These are phyloP conservation scores for Hanseniaspora guilliermondii DNA, from an alignment of 805 yeast genomes.

Conservation along the genomic window DNA sequence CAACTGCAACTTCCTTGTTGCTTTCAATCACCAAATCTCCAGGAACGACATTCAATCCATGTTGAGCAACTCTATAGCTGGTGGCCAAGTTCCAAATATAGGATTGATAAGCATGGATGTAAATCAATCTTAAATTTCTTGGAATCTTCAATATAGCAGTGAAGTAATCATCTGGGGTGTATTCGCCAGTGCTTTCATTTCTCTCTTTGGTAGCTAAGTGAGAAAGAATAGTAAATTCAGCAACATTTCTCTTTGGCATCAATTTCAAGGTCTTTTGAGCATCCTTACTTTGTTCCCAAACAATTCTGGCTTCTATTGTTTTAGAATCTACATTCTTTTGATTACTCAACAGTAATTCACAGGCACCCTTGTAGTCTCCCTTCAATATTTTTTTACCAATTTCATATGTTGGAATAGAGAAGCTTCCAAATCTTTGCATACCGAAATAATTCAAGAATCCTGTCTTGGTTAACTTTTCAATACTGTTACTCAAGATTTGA, in stretches of 20 bases:
- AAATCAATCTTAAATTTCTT: constrained; percentile 82
- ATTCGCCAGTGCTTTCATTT: constrained; percentile 34
- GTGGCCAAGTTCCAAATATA: constrained; percentile 87
- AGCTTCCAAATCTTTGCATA: constrained; percentile 97
- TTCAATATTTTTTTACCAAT: constrained; percentile 63
- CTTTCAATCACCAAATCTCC: constrained; percentile 62
- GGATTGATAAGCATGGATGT: constrained; percentile 95
- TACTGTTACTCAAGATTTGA: constrained; percentile 37
- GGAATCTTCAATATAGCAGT: constrained; percentile 82
- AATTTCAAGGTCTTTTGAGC: constrained; percentile 49
- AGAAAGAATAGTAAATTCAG: constrained; percentile 64
- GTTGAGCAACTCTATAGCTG: constrained; percentile 57
- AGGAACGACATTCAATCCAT: constrained; percentile 55
- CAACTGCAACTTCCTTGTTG: constrained; percentile 23
- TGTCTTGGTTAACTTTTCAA: constrained; percentile 43
- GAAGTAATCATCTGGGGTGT: constrained; percentile 46
- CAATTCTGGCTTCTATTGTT: constrained; percentile 65
- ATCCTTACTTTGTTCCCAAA: constrained; percentile 66
- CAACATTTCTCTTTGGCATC: constrained; percentile 83
- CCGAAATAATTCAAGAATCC: constrained; percentile 95
- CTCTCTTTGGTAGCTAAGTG: constrained; percentile 43
- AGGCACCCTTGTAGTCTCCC: constrained; percentile 71
- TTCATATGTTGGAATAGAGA: constrained; percentile 79
- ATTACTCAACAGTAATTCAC: constrained; percentile 64
- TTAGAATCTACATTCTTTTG: constrained; percentile 77